Evolutionary conservation across 179 eudicot species (phyloP).

Genomic region (Beta macrorhiza): DNA sequence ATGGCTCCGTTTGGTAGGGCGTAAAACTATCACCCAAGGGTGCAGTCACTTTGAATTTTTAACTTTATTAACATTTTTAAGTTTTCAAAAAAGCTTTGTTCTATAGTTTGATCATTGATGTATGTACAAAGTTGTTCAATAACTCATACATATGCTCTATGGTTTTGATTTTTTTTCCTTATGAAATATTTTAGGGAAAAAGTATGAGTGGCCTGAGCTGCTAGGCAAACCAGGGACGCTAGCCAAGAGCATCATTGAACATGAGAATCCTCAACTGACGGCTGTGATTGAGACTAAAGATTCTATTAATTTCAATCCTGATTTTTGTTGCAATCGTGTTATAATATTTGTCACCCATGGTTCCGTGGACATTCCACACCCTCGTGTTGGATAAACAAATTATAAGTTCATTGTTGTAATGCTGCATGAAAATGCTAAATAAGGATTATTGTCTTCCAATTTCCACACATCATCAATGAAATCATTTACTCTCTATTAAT

Average conservation of each 20-base stretch:
- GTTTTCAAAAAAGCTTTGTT: too few species aligned
- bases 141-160: too few species aligned
- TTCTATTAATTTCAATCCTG: neutral
- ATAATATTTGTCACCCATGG: conserved; percentile 1
- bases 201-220: conserved; percentile 14
- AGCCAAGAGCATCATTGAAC: conserved; percentile 12
- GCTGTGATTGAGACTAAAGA: conserved; percentile 10
- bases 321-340: conserved; percentile 20
- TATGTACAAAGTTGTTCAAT: too few species aligned
- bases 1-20: too few species aligned
- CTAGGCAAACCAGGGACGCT: neutral
- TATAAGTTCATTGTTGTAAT: neutral
- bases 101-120: too few species aligned
- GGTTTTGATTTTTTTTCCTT: neutral
- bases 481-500: neutral
- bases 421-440: neutral
- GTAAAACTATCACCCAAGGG: too few species aligned
- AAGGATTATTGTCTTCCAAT: neutral
- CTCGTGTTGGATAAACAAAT: neutral
- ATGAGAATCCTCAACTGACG: neutral
- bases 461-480: neutral
- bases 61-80: too few species aligned
- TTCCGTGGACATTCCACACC: conserved; percentile 10
- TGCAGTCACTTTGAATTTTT: too few species aligned
- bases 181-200: neutral